These are phyloP conservation scores for Cyclaneusma minus DNA, from an alignment of 2,329 filamentous ascomycete genomes.

Conservation along the genomic window DNA sequence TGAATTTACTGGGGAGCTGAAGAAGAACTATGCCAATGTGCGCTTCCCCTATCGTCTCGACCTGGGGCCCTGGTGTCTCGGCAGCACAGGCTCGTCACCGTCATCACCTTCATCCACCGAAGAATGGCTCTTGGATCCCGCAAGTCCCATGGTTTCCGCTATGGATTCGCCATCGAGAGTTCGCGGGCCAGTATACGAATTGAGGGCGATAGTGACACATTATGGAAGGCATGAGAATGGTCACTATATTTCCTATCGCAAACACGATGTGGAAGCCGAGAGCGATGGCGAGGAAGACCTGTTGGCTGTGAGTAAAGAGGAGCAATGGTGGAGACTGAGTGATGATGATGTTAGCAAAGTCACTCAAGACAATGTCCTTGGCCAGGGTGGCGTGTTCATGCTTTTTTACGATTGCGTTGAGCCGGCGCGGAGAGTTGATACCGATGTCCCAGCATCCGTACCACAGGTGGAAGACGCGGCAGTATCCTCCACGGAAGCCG, in stretches of 20 bases:
- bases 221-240: conserved; percentile 87
- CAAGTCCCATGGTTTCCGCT: conserved; percentile 56
- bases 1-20: conserved; percentile 60
- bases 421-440: conserved; percentile 11
- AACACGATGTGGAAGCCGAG: conserved; percentile 28
- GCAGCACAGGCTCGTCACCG: conserved; percentile 27
- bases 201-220: conserved; percentile 77
- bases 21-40: conserved; percentile 72
- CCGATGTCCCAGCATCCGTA: neutral
- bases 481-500: too few species aligned
- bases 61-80: conserved; percentile 72
- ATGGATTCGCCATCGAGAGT: conserved; percentile 32
- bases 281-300: conserved; percentile 14
- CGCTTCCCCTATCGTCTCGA: conserved; percentile 62
- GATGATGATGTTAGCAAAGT: conserved; percentile 71
- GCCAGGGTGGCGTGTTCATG: conserved; percentile 81
- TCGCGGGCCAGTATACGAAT: conserved; percentile 50
- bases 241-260: conserved; percentile 85
- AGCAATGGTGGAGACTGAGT: conserved; percentile 78
- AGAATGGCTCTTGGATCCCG: conserved; percentile 55
- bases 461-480: too few species aligned
- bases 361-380: conserved; percentile 56
- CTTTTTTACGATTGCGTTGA: conserved; percentile 79
- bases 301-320: conserved; percentile 9
- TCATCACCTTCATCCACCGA: too few species aligned